Conservation (phyloP, 768 basidiomycete genomes). For the Amanita inopinata region DNA sequence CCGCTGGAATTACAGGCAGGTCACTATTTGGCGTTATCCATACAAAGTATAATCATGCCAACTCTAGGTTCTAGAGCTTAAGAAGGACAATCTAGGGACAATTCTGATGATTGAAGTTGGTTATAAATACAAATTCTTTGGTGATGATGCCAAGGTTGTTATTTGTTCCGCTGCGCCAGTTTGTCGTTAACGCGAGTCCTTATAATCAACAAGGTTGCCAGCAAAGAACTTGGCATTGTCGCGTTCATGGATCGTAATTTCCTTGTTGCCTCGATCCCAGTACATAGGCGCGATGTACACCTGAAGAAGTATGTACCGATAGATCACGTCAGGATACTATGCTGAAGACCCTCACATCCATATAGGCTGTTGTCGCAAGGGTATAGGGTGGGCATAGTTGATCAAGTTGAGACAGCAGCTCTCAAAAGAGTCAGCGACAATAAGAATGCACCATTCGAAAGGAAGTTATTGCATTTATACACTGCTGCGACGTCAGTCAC, state of each 20-base stretch:
- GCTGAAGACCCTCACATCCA: conserved; percentile 8
- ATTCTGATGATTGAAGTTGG: conserved; percentile 77
- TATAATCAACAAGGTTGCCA: conserved; percentile 49
- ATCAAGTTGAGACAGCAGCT: conserved; percentile 81
- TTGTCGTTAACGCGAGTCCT: conserved; percentile 7
- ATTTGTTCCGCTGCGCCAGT: not conserved
- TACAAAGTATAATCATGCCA: not conserved
- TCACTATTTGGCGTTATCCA: not conserved
- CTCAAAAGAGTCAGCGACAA: conserved; percentile 78
- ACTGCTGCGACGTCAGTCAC: conserved; percentile 76
- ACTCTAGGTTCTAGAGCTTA: conserved; percentile 43
- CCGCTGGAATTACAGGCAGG: conserved; percentile 65
- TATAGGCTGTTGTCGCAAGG: conserved; percentile 72
- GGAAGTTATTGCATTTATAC: conserved; percentile 69
- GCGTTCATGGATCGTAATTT: conserved; percentile 67
- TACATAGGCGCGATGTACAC: conserved; percentile 57
- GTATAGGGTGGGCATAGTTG: conserved; percentile 74
- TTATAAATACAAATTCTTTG: conserved; percentile 78
- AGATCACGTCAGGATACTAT: not conserved
- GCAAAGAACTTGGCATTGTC: conserved; percentile 70
- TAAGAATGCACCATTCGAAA: conserved; percentile 60
- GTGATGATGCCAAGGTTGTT: conserved; percentile 69
- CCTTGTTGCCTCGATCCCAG: conserved; percentile 64
- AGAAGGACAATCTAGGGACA: conserved; percentile 53
- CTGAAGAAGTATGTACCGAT: conserved; percentile 52